Evolutionary conservation across 108 stramenopile genomes (phyloP).

Genomic region (Parmales sp.): DNA sequence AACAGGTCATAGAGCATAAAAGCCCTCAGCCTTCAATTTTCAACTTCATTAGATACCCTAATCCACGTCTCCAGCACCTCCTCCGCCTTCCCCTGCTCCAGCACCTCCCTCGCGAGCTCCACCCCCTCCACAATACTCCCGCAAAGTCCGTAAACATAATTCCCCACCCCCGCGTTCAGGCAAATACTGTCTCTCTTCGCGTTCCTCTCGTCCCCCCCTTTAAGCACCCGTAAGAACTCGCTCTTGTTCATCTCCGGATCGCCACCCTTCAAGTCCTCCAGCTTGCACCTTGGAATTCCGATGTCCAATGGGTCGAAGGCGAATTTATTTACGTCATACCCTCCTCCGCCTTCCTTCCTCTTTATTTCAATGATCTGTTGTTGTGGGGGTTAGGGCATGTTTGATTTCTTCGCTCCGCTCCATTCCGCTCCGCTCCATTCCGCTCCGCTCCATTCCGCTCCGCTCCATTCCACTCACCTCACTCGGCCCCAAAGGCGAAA

Average conservation of each 20-base stretch:
- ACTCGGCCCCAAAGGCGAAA: constrained; percentile 80
- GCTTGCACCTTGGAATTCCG: constrained; percentile 73
- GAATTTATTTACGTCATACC: constrained; percentile 59
- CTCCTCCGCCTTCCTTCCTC: constrained; percentile 42
- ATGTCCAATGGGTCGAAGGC: constrained; percentile 74
- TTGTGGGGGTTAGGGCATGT: no score
- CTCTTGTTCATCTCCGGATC: constrained; percentile 83
- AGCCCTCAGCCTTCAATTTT: no score
- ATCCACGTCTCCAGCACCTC: constrained; percentile 64
- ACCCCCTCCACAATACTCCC: constrained; percentile 82
- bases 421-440: not conserved
- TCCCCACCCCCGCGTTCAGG: constrained; percentile 91
- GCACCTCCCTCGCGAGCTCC: constrained; percentile 54
- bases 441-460: not conserved
- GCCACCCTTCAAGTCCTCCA: constrained; percentile 89
- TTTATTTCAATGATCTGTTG: constrained; percentile 1
- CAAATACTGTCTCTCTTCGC: constrained; percentile 92
- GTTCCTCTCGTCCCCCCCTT: constrained; percentile 72
- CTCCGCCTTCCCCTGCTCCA: constrained; percentile 61
- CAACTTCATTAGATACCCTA: constrained; percentile 55
- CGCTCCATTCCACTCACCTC: not conserved
- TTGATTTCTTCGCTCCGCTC: constrained; percentile 4
- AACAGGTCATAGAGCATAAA: no score
- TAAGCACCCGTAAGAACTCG: constrained; percentile 72
- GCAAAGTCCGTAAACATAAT: constrained; percentile 86